Percentiles rank a stretch among this genome's conserved stretches.
Evolutionary conservation across 2,329 filamentous ascomycete species (phyloP).

Genomic region (Amesomyces nigricolor): DNA sequence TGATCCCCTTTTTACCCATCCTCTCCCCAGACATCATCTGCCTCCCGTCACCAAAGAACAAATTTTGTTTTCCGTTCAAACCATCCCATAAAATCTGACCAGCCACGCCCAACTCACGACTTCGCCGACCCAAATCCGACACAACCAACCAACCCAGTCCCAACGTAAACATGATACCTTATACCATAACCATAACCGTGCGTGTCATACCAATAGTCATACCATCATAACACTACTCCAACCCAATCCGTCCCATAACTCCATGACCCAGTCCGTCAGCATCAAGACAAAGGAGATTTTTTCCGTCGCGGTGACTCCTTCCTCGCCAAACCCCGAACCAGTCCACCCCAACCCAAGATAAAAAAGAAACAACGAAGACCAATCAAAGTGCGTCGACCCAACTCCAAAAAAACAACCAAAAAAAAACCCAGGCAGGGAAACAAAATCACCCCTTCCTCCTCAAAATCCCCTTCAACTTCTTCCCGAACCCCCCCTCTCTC

Average conservation of each 20-base stretch:
- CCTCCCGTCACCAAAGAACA: too few species aligned
- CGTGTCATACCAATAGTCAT: not conserved
- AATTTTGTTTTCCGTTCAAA: too few species aligned
- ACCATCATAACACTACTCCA: slow-evolving; percentile 4
- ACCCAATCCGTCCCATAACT: not conserved
- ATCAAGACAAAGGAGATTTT: not conserved
- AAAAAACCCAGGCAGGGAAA: not conserved
- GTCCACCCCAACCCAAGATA: not conserved
- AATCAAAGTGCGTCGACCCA: not conserved
- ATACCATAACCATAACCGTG: not conserved
- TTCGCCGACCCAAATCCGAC: too few species aligned
- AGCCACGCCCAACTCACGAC: too few species aligned
- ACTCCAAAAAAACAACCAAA: not conserved
- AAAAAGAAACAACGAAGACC: not conserved
- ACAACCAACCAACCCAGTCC: not conserved
- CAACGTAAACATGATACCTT: not conserved
- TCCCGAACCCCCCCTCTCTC: slow-evolving; percentile 6
- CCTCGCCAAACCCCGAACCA: not conserved
- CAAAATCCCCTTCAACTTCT: slow-evolving; percentile 31
- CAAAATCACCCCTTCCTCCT: slow-evolving; percentile 28
- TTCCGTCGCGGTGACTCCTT: not conserved
- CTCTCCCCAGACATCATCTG: too few species aligned
- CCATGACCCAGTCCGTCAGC: not conserved
- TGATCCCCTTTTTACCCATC: too few species aligned
- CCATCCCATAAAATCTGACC: too few species aligned